Conservation (phyloP, 2,329 filamentous ascomycete species). For the Aotearoamyces nothofagi region DNA sequence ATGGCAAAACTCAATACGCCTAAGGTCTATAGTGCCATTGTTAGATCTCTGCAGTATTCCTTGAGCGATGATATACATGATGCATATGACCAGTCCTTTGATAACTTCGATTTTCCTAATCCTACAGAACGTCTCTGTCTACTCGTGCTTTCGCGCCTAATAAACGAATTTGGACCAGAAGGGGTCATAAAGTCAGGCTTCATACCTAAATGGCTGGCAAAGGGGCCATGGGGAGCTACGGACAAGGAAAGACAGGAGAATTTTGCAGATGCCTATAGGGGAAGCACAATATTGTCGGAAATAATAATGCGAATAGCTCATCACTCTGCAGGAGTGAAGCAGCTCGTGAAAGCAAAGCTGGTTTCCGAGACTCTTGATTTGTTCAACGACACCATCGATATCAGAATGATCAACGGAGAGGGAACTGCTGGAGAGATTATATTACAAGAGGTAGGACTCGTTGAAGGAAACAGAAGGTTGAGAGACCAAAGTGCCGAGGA, state of each 20-base stretch:
- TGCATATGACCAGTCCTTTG: slow-evolving; percentile 39
- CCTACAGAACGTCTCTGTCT: slow-evolving; percentile 45
- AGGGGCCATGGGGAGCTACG: slow-evolving; percentile 51
- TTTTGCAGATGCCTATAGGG: slow-evolving; percentile 24
- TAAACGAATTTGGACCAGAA: slow-evolving; percentile 33
- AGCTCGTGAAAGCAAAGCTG: slow-evolving; percentile 15
- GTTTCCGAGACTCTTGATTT: slow-evolving; percentile 8
- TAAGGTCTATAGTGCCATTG: slow-evolving; percentile 29
- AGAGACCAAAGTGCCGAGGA: slow-evolving; percentile 47
- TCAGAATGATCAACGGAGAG: slow-evolving; percentile 33
- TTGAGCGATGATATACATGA: slow-evolving; percentile 33
- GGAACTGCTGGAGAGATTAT: slow-evolving; percentile 25
- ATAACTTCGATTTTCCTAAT: slow-evolving; percentile 48
- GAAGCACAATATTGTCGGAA: slow-evolving; percentile 3
- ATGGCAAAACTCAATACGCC: slow-evolving; percentile 14
- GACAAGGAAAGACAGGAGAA: slow-evolving; percentile 35
- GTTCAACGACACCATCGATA: slow-evolving; percentile 26
- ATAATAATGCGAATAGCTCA: background rate
- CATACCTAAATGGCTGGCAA: slow-evolving; percentile 58
- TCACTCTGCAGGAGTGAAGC: slow-evolving; percentile 10
- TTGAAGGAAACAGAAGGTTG: slow-evolving; percentile 22
- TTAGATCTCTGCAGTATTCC: slow-evolving; percentile 43
- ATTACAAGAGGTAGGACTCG: slow-evolving; percentile 6
- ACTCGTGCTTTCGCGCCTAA: slow-evolving; percentile 39
- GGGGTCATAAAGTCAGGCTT: slow-evolving; percentile 47